Base-by-base conservation (phyloP, 2,329 filamentous ascomycete genomes). In the Clarireedia hainanense region DNA sequence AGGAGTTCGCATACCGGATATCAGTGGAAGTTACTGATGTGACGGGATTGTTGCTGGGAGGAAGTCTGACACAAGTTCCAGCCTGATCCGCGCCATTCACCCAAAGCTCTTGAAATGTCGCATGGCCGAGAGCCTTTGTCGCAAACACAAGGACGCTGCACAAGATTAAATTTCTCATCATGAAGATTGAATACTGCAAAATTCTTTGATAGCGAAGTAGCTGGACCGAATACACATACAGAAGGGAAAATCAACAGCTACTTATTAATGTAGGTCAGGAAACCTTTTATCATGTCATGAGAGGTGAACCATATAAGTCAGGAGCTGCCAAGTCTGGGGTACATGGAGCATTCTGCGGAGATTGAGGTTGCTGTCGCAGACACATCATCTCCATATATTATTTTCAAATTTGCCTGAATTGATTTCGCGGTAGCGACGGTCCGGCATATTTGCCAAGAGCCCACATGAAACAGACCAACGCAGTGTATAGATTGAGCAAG, bases 21-120 rank as follows among this genome's bases (percentile, higher is more conserved):
- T 75, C 74, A 53, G 72, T 69, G 45, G 74, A 75, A 47, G 63
- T 74, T 42, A 80, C 76, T 60, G 74, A 71, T 12, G 71, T 74
- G 5, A 82, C 72, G 4, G 79, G 79, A 12, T 67, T 75, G 70
- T 83, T 84, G 64, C 68, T 76, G 0, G 66, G 50, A 1, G 78
- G 78, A 0, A 77, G 56, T 52, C 80, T 74, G 37, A 74, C 76
- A 61, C 78, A 81, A 30, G 55, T 72, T 65, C 63, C 72, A 69
- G 61, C 73, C 69, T 58, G 51, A 51, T 61, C 70, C 61, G 77
- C 77, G 40, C 72, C 72, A 60, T 79, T 75, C 61, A 79, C 72
- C 50, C 74, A 77, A n/a, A 61, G 56, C 26, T 60, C 49, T 51
- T 61, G 60, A 23, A 61, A 60, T 17, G 57, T 75, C 37, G 78